These are phyloP conservation scores for Vicia villosa DNA, from an alignment of 306 rosid species.

Conservation along the genomic window DNA sequence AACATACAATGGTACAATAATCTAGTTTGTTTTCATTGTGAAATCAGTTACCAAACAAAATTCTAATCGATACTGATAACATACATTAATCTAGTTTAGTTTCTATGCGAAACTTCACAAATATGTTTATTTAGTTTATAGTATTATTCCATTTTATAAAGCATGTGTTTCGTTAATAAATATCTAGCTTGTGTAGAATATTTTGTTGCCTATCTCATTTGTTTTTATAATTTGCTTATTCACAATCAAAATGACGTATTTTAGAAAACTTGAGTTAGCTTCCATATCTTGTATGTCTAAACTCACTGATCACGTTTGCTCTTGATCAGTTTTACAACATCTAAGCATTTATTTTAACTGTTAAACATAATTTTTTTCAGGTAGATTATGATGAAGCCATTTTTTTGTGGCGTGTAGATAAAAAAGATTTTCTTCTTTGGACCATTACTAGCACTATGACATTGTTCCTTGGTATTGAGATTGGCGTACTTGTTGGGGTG, in stretches of 20 bases:
- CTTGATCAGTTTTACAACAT: constrained; percentile 24
- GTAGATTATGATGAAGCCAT: constrained; percentile 92
- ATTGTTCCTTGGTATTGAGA: constrained; percentile 91
- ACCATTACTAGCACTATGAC: constrained; percentile 76
- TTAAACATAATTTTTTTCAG: constrained; percentile 52
- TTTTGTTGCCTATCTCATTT: constrained; percentile 11
- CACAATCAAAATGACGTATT: constrained; percentile 26
- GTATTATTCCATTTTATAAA: constrained; percentile 2
- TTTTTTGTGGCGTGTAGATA: constrained; percentile 88
- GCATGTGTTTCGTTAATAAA: background rate
- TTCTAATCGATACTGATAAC: constrained; percentile 4
- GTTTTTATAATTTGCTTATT: constrained; percentile 20
- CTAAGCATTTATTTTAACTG: constrained; percentile 28
- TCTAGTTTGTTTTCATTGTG: constrained; percentile 27
- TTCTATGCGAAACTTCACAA: constrained; percentile 19
- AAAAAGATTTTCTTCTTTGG: constrained; percentile 98
- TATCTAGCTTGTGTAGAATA: constrained; percentile 13
- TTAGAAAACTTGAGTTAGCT: constrained; percentile 27
- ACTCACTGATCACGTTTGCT: constrained; percentile 24
- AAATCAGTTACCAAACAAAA: background rate
- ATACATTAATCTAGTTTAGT: constrained; percentile 13
- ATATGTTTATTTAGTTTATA: constrained; percentile 17
- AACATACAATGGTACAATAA: background rate
- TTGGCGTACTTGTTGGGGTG: constrained; percentile 96
- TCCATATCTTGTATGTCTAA: constrained; percentile 30